phyloP scores from a whole-genome alignment of 129 eudicot species.

The Chrysanthemum seticuspe region DNA sequence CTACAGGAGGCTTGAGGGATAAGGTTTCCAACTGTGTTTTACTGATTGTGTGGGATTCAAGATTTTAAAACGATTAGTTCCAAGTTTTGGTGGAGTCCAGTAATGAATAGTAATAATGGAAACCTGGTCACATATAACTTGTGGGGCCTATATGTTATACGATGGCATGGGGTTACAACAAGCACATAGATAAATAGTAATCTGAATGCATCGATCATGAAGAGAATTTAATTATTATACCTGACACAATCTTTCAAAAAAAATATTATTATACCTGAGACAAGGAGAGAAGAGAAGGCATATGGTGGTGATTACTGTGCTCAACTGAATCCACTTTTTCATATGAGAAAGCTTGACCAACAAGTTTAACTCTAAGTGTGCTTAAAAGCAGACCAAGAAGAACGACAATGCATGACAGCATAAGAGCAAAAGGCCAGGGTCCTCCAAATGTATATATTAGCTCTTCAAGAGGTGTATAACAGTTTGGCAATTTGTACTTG shows the following conservation, averaged over 20 bases:
- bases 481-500: constrained; percentile 77
- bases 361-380: constrained; percentile 61
- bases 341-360: constrained; percentile 53
- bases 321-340: constrained; percentile 44
- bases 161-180: no score
- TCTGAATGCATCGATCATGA: constrained; percentile 2
- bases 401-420: constrained; percentile 50
- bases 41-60: no score
- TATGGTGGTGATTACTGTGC: constrained; percentile 56
- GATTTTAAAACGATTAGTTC: no score
- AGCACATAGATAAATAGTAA: background rate
- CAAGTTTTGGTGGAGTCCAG: no score
- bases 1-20: no score
- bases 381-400: constrained; percentile 60
- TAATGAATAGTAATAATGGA: no score
- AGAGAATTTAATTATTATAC: constrained; percentile 31
- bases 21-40: no score
- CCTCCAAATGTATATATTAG: constrained; percentile 86
- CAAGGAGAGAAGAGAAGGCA: constrained; percentile 85
- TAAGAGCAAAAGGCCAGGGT: constrained; percentile 73
- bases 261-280: constrained; percentile 62
- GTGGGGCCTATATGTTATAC: no score
- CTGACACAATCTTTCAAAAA: constrained; percentile 49
- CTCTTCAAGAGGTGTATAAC: constrained; percentile 89
- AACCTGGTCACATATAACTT: no score